Conservation (phyloP, 2,329 filamentous ascomycete species). For the Diplocarpon rosae region DNA sequence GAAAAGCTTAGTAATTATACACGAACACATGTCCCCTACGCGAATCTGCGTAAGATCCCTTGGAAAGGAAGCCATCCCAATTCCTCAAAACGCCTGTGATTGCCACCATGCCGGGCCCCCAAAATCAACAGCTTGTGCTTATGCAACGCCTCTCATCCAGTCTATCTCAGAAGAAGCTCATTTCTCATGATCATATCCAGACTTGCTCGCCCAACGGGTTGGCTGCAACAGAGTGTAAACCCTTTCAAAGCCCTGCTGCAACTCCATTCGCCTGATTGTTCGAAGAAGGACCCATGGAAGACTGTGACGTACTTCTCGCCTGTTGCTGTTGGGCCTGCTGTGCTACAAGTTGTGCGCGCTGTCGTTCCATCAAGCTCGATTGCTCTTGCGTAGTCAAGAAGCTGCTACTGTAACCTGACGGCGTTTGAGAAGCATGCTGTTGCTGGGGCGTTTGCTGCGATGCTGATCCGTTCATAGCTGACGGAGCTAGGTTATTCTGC, state of each 20-base stretch:
- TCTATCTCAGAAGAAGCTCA: background rate
- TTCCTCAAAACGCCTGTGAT: background rate
- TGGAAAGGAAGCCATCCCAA: background rate
- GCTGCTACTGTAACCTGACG: slow-evolving; percentile 13
- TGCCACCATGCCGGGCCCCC: background rate
- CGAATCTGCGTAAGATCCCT: background rate
- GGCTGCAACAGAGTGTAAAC: background rate
- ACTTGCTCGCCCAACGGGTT: background rate
- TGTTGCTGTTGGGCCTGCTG: slow-evolving; percentile 25
- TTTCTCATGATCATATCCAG: background rate
- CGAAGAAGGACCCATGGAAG: slow-evolving; percentile 18
- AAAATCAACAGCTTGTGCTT: slow-evolving; percentile 2
- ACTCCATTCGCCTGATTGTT: slow-evolving; percentile 22
- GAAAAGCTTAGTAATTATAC: slow-evolving; percentile 6
- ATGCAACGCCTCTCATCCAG: background rate
- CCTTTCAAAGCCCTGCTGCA: slow-evolving; percentile 9
- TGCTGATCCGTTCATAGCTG: slow-evolving; percentile 20
- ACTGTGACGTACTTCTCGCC: slow-evolving; percentile 23
- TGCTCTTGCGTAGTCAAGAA: slow-evolving; percentile 28
- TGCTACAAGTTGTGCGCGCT: slow-evolving; percentile 27
- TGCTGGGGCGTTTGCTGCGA: slow-evolving; percentile 15
- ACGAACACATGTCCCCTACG: slow-evolving; percentile 3
- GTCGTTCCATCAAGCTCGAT: slow-evolving; percentile 28
- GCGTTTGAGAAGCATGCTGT: slow-evolving; percentile 10
- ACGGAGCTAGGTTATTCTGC: slow-evolving; percentile 9